A percentile compares a stretch with the other conserved stretches of the same genome.
phyloP scores from a whole-genome alignment of 2,329 filamentous ascomycete species.

The Acrocalymma vagum region DNA sequence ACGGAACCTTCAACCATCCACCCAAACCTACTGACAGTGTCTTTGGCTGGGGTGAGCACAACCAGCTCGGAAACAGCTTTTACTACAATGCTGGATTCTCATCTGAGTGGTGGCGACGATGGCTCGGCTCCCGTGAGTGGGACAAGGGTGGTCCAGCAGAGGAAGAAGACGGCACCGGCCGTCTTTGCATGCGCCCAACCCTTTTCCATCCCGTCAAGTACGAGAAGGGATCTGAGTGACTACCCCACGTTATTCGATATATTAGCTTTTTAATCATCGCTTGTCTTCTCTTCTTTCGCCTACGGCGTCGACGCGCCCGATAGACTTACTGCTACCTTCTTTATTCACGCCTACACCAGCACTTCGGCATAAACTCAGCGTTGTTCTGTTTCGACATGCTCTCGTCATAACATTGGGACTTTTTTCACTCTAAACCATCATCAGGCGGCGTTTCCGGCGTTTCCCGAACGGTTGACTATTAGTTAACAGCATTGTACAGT shows the following conservation, averaged over 20 bases:
- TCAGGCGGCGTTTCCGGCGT: conserved; percentile 46
- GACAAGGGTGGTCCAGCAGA: conserved; percentile 50
- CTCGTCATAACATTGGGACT: conserved; percentile 19
- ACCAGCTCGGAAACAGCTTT: conserved; percentile 59
- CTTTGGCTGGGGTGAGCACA: conserved; percentile 62
- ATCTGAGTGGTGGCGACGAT: conserved; percentile 58
- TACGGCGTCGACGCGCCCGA: conserved; percentile 26
- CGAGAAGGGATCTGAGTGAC: conserved; percentile 51
- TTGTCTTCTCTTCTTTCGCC: conserved; percentile 23
- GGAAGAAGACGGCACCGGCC: conserved; percentile 55
- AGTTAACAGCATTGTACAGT: conserved; percentile 12
- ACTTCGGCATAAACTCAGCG: conserved; percentile 35
- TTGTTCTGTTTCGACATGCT: conserved; percentile 20
- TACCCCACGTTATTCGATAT: conserved; percentile 17
- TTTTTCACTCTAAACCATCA: conserved; percentile 25
- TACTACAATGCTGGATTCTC: conserved; percentile 61
- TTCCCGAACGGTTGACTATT: conserved; percentile 16
- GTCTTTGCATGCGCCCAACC: conserved; percentile 56
- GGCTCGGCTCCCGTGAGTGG: conserved; percentile 58
- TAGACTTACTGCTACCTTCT: conserved; percentile 29
- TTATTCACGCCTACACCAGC: conserved; percentile 15
- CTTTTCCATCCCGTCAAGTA: conserved; percentile 60
- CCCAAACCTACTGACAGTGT: conserved; percentile 54
- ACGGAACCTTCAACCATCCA: conserved; percentile 59
- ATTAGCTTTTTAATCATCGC: conserved; percentile 35